These are phyloP conservation scores for Cyanodermella asteris DNA, from an alignment of 2,329 filamentous ascomycete species.

Conservation along the genomic window DNA sequence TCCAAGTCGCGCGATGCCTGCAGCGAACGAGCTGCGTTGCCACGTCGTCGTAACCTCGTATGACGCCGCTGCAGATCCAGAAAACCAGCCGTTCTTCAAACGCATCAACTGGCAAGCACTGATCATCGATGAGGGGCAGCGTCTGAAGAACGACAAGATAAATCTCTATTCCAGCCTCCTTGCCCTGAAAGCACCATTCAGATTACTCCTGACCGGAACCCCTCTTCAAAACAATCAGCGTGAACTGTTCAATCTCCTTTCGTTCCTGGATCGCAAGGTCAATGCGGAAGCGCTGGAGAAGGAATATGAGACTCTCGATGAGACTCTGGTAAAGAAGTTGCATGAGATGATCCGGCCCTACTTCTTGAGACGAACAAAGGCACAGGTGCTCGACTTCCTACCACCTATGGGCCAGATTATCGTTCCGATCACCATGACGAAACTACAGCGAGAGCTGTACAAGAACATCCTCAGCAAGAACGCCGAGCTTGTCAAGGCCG, in stretches of 20 bases:
- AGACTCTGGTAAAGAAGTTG: conserved; percentile 58
- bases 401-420: conserved; percentile 92
- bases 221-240: conserved; percentile 69
- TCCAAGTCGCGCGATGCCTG: too few relatives aligned
- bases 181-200: conserved; percentile 57
- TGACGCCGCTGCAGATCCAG: conserved; percentile 60
- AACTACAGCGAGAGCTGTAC: conserved; percentile 82
- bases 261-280: conserved; percentile 60
- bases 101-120: conserved; percentile 65
- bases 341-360: conserved; percentile 62
- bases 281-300: conserved; percentile 53
- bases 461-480: conserved; percentile 86
- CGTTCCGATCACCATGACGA: conserved; percentile 82
- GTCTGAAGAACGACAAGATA: conserved; percentile 81
- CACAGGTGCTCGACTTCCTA: conserved; percentile 72
- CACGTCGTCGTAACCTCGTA: conserved; percentile 93
- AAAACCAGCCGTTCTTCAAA: conserved; percentile 42
- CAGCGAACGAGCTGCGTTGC: conserved; percentile 48
- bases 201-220: conserved; percentile 65
- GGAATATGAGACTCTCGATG: conserved; percentile 55
- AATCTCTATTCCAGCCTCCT: conserved; percentile 55
- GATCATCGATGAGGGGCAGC: conserved; percentile 85
- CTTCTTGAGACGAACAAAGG: conserved; percentile 62
- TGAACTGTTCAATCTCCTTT: conserved; percentile 88
- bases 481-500: conserved; percentile 65